Evolutionary conservation across 2,329 filamentous ascomycete genomes (phyloP), one percentile per base, ranked within the genome.

Genomic region (Ramularia collo-cygni): DNA sequence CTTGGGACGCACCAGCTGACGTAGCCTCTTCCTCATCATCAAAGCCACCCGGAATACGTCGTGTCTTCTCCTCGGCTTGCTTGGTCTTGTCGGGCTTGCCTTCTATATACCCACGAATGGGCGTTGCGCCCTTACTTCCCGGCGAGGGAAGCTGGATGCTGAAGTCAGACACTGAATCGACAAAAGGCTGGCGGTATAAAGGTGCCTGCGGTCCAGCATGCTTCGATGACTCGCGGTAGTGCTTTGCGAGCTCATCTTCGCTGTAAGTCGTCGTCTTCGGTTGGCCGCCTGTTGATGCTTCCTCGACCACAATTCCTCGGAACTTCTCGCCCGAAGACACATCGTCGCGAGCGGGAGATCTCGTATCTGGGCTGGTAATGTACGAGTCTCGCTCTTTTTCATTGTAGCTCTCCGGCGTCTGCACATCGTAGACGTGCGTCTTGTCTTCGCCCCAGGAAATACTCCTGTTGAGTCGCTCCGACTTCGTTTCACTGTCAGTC

Each of bases 31-130:
- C 35, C 9, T 35, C 65, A 29, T 68, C 59, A 15, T 57, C 57
- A 45, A 83, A 88, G 8, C 72, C 65, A 14, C 81, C 82, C 16
- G 81, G 79, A 60, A 82, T 75, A 41, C 75, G 70, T 30, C 69
- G 56, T 14, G 56, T 52, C 36, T 65, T 64, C n/a, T 70, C 67
- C 45, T 65, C 69, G 8, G 63, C 47, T 7, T 75, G 74, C 52
- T 81, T 79, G 3, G 77, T 74, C 3, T 80, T 79, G 13, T 68
- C 65, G 2, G 64, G 51, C 27, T 70, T 67, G 10, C 71, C 67
- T 53, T 56, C 60, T 12, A 68, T 58, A 46, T 65, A 64, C 13
- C 60, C 62, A 17, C 45, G 57, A 8, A 52, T 48, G 15, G 56
- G 57, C 42, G 56, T 54, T 35, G 51, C 38, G 49, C 58, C 44